Evolutionary conservation across 176 grass and related monocot genomes (phyloP).

Genomic region (Stipa capillata): DNA sequence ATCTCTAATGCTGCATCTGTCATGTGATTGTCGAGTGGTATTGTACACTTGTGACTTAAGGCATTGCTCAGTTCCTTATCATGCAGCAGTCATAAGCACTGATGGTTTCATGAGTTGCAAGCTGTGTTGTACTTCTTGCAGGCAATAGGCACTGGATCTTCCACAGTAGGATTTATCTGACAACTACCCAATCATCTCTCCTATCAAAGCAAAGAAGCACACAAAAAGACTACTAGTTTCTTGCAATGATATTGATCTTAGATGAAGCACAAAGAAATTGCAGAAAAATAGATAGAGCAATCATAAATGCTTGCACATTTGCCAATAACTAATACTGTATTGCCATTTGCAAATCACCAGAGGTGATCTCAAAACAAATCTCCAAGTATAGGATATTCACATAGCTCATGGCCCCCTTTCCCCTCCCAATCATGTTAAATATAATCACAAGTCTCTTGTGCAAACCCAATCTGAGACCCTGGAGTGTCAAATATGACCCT

Average conservation of each 20-base stretch:
- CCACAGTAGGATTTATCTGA: neutral
- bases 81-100: neutral
- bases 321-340: constrained; percentile 28
- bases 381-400: constrained; percentile 48
- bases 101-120: neutral
- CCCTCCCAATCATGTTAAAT: constrained; percentile 20
- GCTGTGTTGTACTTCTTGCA: neutral
- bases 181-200: neutral
- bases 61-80: neutral
- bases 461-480: constrained; percentile 62
- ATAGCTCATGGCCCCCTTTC: constrained; percentile 13
- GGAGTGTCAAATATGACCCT: constrained; percentile 75
- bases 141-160: neutral
- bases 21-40: neutral
- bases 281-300: neutral
- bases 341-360: constrained; percentile 47
- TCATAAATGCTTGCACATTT: neutral
- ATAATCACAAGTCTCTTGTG: constrained; percentile 71
- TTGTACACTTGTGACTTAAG: neutral
- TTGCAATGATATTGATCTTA: neutral
- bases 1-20: neutral
- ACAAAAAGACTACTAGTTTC: neutral
- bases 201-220: neutral
- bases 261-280: neutral
- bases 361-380: constrained; percentile 37